Evolutionary conservation across 140 eudicot genomes (phyloP).

Genomic region (Flaveria floridana): DNA sequence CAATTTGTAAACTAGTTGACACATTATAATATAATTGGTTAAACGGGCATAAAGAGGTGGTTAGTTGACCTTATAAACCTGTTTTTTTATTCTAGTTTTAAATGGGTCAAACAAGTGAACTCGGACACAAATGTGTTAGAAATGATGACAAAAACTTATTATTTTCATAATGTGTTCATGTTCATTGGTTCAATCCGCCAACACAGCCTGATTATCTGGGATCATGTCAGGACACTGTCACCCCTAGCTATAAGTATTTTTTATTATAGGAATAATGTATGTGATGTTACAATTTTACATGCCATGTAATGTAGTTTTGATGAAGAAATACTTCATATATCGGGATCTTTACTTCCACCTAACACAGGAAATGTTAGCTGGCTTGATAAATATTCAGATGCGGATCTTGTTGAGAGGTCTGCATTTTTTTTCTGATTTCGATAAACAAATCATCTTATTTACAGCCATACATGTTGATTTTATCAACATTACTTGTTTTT

Average conservation of each 20-base stretch:
- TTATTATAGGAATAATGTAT: not conserved
- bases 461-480: not conserved
- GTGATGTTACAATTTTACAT: slow-evolving; percentile 4
- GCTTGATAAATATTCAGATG: slow-evolving; percentile 55
- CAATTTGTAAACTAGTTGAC: not conserved
- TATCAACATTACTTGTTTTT: not conserved
- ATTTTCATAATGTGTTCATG: not conserved
- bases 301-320: slow-evolving; percentile 61
- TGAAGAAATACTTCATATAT: slow-evolving; percentile 79
- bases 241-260: not conserved
- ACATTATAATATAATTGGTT: not conserved
- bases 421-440: not conserved
- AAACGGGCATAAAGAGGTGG: not conserved
- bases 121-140: not conserved
- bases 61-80: not conserved
- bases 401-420: slow-evolving; percentile 54
- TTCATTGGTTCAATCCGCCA: not conserved
- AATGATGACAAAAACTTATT: no score
- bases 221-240: not conserved
- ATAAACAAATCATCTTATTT: not conserved
- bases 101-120: not conserved
- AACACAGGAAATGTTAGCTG: slow-evolving; percentile 68
- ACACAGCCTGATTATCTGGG: not conserved
- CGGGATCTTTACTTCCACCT: slow-evolving; percentile 66
- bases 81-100: not conserved